Conservation (phyloP, 2,329 filamentous ascomycete genomes). For the Stemphylium lycopersici region DNA sequence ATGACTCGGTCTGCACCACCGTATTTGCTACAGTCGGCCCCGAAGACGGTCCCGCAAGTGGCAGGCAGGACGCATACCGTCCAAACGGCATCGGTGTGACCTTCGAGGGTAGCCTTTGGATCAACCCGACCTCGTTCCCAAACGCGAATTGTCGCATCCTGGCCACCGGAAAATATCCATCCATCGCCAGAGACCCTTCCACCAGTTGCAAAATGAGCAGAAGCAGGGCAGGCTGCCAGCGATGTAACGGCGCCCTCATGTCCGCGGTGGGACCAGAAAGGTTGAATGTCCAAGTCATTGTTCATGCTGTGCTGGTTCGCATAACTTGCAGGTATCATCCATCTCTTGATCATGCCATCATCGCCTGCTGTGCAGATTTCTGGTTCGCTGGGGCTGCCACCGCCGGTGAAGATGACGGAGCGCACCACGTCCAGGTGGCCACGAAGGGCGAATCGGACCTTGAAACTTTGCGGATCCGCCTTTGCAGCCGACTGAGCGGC, state of each 20-base stretch:
- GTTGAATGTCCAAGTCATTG: constrained; percentile 86
- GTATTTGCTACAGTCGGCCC: constrained; percentile 70
- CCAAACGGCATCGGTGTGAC: constrained; percentile 96
- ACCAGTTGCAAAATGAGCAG: constrained; percentile 86
- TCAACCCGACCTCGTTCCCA: constrained; percentile 96
- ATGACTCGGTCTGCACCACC: constrained; percentile 85
- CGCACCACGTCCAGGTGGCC: constrained; percentile 94
- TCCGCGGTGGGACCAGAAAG: constrained; percentile 93
- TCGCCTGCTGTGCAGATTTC: constrained; percentile 97
- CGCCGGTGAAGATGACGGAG: constrained; percentile 94
- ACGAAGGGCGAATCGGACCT: constrained; percentile 87
- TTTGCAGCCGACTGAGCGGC: constrained; percentile 53
- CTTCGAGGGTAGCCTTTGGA: constrained; percentile 91
- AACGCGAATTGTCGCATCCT: constrained; percentile 89
- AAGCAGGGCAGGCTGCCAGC: constrained; percentile 83
- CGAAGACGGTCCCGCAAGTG: constrained; percentile 80
- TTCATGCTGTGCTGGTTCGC: constrained; percentile 66
- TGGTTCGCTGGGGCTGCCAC: constrained; percentile 91
- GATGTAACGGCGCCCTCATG: constrained; percentile 90
- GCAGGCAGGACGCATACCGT: constrained; percentile 89
- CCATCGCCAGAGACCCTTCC: constrained; percentile 89
- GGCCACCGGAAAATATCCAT: constrained; percentile 97
- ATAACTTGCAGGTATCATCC: constrained; percentile 87
- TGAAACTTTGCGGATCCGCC: constrained; percentile 79
- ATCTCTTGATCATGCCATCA: constrained; percentile 94